These are phyloP conservation scores for Termitomyces sp. DNA, from an alignment of 768 basidiomycete genomes.

Conservation along the genomic window DNA sequence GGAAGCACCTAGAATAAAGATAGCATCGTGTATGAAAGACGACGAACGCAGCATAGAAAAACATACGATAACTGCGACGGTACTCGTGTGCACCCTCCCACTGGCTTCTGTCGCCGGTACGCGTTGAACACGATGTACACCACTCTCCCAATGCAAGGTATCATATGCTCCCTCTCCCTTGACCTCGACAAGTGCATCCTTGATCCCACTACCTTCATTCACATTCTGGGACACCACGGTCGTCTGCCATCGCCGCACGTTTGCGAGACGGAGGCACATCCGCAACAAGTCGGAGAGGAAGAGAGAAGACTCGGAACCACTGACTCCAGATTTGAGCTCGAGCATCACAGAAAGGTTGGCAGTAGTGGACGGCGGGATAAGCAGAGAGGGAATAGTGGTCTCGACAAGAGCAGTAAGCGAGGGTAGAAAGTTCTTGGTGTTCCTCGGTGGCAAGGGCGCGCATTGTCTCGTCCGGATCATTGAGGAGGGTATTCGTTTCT, in stretches of 20 bases:
- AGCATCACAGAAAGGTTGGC: constrained; percentile 68
- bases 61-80: constrained; percentile 79
- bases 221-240: constrained; percentile 53
- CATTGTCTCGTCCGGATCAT: constrained; percentile 73
- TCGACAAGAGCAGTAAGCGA: constrained; percentile 28
- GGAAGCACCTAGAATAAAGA: constrained; percentile 72
- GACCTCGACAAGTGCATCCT: constrained; percentile 76
- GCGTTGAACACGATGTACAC: constrained; percentile 92
- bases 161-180: constrained; percentile 79
- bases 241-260: constrained; percentile 53
- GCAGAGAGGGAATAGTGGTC: constrained; percentile 57
- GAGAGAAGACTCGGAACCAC: constrained; percentile 82
- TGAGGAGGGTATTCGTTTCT: constrained; percentile 55
- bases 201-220: constrained; percentile 57
- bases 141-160: constrained; percentile 80
- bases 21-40: background rate
- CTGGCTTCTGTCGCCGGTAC: constrained; percentile 87
- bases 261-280: constrained; percentile 74
- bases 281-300: constrained; percentile 73
- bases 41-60: background rate
- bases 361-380: constrained; percentile 69
- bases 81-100: constrained; percentile 90
- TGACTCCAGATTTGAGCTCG: constrained; percentile 90
- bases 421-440: constrained; percentile 36
- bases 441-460: constrained; percentile 70